Conservation (phyloP, 2,329 filamentous ascomycete species). For the Ilyonectria robusta region DNA sequence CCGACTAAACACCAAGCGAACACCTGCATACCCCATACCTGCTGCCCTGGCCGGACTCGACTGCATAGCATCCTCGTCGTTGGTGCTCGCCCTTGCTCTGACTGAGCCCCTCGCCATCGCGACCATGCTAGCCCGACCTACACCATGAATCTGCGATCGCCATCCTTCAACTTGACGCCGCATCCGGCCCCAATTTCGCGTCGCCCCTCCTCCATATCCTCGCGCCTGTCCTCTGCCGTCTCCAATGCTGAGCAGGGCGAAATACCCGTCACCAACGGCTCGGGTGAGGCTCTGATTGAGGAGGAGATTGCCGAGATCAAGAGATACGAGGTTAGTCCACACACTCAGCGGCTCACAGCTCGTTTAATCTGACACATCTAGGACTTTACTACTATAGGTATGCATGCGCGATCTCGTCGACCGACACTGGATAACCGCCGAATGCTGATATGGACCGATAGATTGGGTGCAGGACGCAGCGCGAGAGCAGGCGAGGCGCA, state of each 20-base stretch:
- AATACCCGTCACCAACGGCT: slow-evolving; percentile 62
- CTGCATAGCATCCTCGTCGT: slow-evolving; percentile 2
- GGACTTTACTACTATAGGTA: slow-evolving; percentile 96
- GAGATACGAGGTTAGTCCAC: slow-evolving; percentile 81
- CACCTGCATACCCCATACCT: background rate
- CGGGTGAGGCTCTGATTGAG: slow-evolving; percentile 80
- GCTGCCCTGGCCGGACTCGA: background rate
- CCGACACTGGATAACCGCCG: slow-evolving; percentile 7
- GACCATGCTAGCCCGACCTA: slow-evolving; percentile 57
- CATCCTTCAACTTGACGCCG: slow-evolving; percentile 61
- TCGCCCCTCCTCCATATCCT: slow-evolving; percentile 73
- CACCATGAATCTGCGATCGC: slow-evolving; percentile 67
- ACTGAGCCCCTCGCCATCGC: slow-evolving; percentile 32
- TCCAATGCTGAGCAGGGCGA: slow-evolving; percentile 76
- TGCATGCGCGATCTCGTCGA: slow-evolving; percentile 38
- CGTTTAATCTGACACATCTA: slow-evolving; percentile 40
- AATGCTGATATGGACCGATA: slow-evolving; percentile 53
- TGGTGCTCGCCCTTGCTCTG: slow-evolving; percentile 13
- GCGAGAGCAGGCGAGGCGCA: slow-evolving; percentile 87
- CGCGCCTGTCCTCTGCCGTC: slow-evolving; percentile 77
- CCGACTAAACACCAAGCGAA: background rate
- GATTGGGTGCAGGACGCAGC: slow-evolving; percentile 99
- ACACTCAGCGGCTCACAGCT: slow-evolving; percentile 43
- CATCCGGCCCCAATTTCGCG: slow-evolving; percentile 53
- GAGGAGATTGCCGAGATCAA: slow-evolving; percentile 99